Evolutionary conservation across 2,329 filamentous ascomycete species (phyloP).

Genomic region (Kalaharituber pfeilii): DNA sequence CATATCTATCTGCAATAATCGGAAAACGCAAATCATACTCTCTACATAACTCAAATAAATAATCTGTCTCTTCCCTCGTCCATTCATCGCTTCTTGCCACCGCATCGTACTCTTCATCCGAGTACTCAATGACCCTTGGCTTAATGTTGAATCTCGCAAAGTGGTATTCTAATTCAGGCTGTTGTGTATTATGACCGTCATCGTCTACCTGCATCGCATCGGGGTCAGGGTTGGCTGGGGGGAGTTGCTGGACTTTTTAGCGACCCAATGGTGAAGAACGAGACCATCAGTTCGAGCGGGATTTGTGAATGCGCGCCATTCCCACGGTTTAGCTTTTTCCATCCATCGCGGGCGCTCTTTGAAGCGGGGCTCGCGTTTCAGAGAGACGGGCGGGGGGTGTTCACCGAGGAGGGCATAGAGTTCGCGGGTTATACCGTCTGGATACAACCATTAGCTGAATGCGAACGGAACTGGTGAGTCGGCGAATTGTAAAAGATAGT

Average conservation of each 20-base stretch:
- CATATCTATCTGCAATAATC: conserved; percentile 82
- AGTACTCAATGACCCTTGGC: conserved; percentile 63
- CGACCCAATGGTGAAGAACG: conserved; percentile 62
- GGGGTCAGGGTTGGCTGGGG: conserved; percentile 5
- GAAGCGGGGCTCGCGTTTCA: conserved; percentile 21
- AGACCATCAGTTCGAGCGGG: conserved; percentile 56
- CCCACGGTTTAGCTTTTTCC: conserved; percentile 25
- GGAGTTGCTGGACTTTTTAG: conserved; percentile 39
- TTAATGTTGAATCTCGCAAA: conserved; percentile 83
- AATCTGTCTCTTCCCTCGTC: conserved; percentile 88
- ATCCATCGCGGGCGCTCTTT: conserved; percentile 23
- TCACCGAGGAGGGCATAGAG: conserved; percentile 23
- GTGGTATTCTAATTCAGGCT: conserved; percentile 32
- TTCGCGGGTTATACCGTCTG: conserved; percentile 23
- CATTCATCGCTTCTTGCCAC: conserved; percentile 40
- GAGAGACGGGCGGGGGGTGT: conserved; percentile 23
- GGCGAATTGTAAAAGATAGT: no score
- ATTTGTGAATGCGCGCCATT: conserved; percentile 55
- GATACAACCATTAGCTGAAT: no score
- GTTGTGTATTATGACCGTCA: conserved; percentile 18
- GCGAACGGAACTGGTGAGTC: not conserved
- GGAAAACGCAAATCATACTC: conserved; percentile 83
- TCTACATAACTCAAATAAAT: conserved; percentile 55
- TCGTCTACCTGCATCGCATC: not conserved
- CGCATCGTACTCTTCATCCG: conserved; percentile 57